phyloP scores from a whole-genome alignment of 306 rosid species.

The Pyrus bretschneideri region DNA sequence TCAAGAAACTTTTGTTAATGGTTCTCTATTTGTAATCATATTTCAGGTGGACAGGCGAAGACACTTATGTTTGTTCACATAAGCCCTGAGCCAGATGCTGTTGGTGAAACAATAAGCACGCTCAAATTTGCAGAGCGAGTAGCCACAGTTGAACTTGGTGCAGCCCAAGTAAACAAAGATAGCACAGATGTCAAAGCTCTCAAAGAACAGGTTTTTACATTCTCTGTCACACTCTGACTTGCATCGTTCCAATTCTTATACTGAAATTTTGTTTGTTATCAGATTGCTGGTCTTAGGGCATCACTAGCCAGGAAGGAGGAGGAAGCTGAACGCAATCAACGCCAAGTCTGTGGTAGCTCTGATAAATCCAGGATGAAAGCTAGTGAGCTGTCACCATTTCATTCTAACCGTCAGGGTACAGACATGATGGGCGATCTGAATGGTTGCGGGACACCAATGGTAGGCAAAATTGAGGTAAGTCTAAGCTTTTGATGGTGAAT shows the following conservation, averaged over 20 bases:
- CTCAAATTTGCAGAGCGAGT: constrained; percentile 95
- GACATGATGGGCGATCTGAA: constrained; percentile 32
- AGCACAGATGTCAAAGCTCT: constrained; percentile 76
- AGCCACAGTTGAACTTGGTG: constrained; percentile 92
- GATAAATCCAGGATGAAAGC: constrained; percentile 46
- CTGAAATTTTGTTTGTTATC: constrained; percentile 15
- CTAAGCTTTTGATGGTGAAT: background rate
- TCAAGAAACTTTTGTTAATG: background rate
- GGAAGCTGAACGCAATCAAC: constrained; percentile 31
- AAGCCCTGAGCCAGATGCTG: constrained; percentile 77
- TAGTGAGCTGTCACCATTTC: constrained; percentile 53
- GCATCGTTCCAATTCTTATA: background rate
- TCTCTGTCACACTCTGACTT: background rate
- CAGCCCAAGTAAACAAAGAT: constrained; percentile 89
- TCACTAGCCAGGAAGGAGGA: constrained; percentile 70
- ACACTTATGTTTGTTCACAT: constrained; percentile 96
- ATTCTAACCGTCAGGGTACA: constrained; percentile 27
- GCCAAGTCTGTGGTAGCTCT: constrained; percentile 48
- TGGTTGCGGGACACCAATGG: constrained; percentile 49
- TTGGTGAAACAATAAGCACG: constrained; percentile 83
- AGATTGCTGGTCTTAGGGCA: constrained; percentile 75
- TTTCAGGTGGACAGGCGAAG: constrained; percentile 90
- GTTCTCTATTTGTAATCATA: constrained; percentile 13
- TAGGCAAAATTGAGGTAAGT: constrained; percentile 53
- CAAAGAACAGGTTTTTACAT: constrained; percentile 71